phyloP scores from a whole-genome alignment of 1,284 basidiomycete genomes.

The Mycena citricolor region DNA sequence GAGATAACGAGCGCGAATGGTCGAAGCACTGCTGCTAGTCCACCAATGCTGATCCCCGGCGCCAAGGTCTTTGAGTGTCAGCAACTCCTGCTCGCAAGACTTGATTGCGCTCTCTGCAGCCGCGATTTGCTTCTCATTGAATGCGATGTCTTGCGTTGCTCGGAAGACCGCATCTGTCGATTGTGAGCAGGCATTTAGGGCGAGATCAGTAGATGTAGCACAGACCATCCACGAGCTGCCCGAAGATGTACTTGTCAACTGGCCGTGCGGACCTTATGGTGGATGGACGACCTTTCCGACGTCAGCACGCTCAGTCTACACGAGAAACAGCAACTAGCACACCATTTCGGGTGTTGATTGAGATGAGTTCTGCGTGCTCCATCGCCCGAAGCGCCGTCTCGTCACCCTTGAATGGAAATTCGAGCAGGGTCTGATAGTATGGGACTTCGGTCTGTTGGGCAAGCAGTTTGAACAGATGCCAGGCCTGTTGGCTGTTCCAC shows the following conservation, averaged over 20 bases:
- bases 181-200: conserved; percentile 5
- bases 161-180: conserved; percentile 73
- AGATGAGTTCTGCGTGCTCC: conserved; percentile 89
- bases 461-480: conserved; percentile 79
- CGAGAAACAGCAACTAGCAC: conserved; percentile 1
- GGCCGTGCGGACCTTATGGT: conserved; percentile 88
- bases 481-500: conserved; percentile 89
- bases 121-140: conserved; percentile 74
- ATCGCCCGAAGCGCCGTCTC: conserved; percentile 80
- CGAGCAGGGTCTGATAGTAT: conserved; percentile 81
- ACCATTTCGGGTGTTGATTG: conserved; percentile 78
- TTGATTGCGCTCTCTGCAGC: conserved; percentile 66
- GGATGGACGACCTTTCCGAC: conserved; percentile 88
- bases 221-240: conserved; percentile 74
- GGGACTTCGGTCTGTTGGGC: conserved; percentile 73
- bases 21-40: conserved; percentile 52
- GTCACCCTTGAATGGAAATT: conserved; percentile 91
- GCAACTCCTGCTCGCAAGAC: conserved; percentile 76
- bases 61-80: conserved; percentile 60
- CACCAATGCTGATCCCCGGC: conserved; percentile 45
- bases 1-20: conserved; percentile 66
- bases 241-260: conserved; percentile 84
- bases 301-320: too few species aligned
- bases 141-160: conserved; percentile 80
- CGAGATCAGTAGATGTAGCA: conserved; percentile 6